Conservation (phyloP, 2,329 filamentous ascomycete species). For the Monilinia fructicola region DNA sequence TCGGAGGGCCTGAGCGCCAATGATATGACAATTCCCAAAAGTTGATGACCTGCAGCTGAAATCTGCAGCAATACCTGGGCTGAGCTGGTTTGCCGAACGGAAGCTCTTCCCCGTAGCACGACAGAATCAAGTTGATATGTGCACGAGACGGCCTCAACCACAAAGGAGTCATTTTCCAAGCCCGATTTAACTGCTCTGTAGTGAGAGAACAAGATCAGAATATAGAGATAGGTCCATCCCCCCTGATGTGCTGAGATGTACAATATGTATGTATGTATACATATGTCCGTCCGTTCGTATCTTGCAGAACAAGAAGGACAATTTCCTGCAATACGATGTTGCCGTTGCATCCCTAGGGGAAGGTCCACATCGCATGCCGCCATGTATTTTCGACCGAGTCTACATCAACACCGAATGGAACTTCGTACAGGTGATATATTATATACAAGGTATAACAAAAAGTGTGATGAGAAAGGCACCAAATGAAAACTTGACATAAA, state of each 20-base stretch:
- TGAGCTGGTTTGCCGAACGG: conserved; percentile 13
- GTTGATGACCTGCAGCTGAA: conserved; percentile 25
- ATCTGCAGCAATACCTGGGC: conserved; percentile 21
- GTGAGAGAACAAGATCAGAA: conserved; percentile 3
- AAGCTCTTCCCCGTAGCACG: conserved; percentile 25
- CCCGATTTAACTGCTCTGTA: conserved; percentile 14
- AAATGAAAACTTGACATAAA: conserved; percentile 20
- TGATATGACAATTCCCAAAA: conserved; percentile 21
- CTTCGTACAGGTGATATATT: neutral
- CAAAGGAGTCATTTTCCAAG: conserved; percentile 5
- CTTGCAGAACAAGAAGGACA: conserved; percentile 6
- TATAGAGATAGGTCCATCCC: neutral
- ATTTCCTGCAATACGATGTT: conserved; percentile 18
- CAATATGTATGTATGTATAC: conserved; percentile 8
- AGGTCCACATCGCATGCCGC: conserved; percentile 13
- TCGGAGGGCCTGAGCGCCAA: conserved; percentile 21
- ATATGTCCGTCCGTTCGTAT: conserved; percentile 14
- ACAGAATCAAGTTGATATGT: conserved; percentile 23
- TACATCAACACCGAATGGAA: conserved; percentile 16
- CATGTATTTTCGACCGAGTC: conserved; percentile 11
- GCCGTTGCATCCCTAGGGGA: conserved; percentile 20
- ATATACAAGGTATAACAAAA: conserved; percentile 14
- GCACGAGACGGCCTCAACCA: conserved; percentile 16
- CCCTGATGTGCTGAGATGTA: conserved; percentile 9
- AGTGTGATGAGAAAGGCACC: conserved; percentile 17